Percentiles rank a stretch among this genome's conserved stretches.
Evolutionary conservation across 352 stramenopile species (phyloP).

Genomic region (Thalassiosira mediterranea): DNA sequence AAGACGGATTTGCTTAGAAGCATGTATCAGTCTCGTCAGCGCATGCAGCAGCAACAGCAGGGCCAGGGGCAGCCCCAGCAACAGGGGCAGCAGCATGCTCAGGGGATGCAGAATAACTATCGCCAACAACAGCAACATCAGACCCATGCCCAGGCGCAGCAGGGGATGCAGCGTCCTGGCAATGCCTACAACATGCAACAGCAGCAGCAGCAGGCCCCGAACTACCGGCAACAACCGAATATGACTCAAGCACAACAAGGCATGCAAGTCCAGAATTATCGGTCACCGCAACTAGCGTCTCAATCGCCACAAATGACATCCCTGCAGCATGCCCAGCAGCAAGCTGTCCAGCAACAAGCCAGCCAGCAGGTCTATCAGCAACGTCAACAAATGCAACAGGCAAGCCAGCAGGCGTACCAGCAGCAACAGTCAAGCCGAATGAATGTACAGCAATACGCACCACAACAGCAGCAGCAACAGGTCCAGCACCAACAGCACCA

Average conservation of each 20-base stretch:
- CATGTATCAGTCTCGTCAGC: conserved; percentile 17
- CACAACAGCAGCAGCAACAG: conserved; percentile 22
- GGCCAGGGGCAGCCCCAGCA: not conserved
- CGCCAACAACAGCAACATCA: not conserved
- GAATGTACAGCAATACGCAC: conserved; percentile 6
- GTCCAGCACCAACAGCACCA: not conserved
- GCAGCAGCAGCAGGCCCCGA: not conserved
- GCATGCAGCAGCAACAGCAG: conserved; percentile 5
- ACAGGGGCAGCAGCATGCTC: conserved; percentile 1
- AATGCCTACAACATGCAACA: not conserved
- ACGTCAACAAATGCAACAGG: conserved; percentile 17
- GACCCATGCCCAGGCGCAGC: not conserved
- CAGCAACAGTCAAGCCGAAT: conserved; percentile 16
- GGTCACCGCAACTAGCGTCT: not conserved
- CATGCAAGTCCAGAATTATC: not conserved
- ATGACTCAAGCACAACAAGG: not conserved
- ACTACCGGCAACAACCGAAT: not conserved
- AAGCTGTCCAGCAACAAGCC: conserved; percentile 20
- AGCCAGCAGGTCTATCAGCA: conserved; percentile 11
- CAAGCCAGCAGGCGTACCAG: conserved; percentile 5
- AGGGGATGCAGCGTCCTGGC: not conserved
- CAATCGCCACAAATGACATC: not conserved
- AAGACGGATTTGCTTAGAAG: conserved; percentile 11
- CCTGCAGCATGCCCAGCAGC: conserved; percentile 5
- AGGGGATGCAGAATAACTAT: not conserved